These are phyloP conservation scores for Scolecobasidium constrictum DNA, from an alignment of 2,329 filamentous ascomycete genomes.

Conservation along the genomic window DNA sequence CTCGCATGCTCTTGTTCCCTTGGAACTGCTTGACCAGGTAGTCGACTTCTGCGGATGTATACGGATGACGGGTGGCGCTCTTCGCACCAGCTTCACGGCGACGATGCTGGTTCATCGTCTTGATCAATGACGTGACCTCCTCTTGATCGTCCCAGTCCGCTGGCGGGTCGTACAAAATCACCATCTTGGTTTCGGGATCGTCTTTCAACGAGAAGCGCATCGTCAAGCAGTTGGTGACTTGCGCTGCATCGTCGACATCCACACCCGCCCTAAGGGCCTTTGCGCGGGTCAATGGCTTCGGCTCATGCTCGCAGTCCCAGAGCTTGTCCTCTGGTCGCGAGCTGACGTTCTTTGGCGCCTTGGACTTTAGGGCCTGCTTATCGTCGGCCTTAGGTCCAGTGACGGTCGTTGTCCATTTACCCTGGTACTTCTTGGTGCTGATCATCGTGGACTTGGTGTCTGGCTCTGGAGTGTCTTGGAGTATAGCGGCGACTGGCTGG, in stretches of 20 bases:
- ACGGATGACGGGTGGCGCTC: neutral
- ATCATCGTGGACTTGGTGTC: too few relatives aligned
- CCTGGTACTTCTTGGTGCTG: too few relatives aligned
- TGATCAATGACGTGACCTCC: neutral
- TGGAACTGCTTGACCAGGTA: neutral
- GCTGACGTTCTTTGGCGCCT: neutral
- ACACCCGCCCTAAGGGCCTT: neutral
- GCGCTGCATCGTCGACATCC: neutral
- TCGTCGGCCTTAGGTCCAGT: neutral
- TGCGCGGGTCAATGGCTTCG: neutral
- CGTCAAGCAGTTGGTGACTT: neutral
- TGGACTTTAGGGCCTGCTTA: neutral
- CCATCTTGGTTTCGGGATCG: neutral
- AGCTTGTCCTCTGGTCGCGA: neutral
- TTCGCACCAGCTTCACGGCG: neutral
- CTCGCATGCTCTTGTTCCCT: neutral
- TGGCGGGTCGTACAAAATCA: neutral
- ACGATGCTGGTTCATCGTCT: neutral
- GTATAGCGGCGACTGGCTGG: too few relatives aligned
- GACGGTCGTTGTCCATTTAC: neutral
- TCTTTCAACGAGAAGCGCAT: neutral
- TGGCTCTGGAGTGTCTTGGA: too few relatives aligned
- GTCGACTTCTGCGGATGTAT: neutral
- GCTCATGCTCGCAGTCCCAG: neutral
- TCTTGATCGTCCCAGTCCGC: neutral